These are phyloP conservation scores for Raddia distichophylla DNA, from an alignment of 176 grass and related monocot species.

Conservation along the genomic window DNA sequence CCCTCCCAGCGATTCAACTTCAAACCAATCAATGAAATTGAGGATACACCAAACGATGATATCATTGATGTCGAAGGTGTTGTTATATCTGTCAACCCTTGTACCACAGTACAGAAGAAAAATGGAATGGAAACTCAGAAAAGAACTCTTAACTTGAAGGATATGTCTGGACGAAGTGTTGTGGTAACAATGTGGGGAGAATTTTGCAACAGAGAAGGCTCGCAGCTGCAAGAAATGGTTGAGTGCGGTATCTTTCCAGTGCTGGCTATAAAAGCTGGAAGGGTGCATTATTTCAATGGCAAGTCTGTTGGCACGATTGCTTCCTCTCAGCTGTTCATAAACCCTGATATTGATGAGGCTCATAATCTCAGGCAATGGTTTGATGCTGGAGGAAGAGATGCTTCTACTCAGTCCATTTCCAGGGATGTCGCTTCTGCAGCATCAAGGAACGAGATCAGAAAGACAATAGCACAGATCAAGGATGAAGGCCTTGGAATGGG, in stretches of 20 bases:
- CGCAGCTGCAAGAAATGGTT: conserved; percentile 66
- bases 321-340: conserved; percentile 76
- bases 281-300: conserved; percentile 90
- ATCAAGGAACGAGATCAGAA: conserved; percentile 69
- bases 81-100: conserved; percentile 79
- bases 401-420: conserved; percentile 79
- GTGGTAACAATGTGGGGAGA: conserved; percentile 97
- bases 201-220: conserved; percentile 93
- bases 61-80: conserved; percentile 85
- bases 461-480: conserved; percentile 76
- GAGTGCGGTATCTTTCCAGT: conserved; percentile 61
- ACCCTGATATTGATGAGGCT: conserved; percentile 81
- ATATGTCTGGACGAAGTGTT: conserved; percentile 82
- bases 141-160: conserved; percentile 77
- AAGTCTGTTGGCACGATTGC: conserved; percentile 94
- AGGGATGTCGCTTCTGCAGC: conserved; percentile 64
- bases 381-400: conserved; percentile 76
- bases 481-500: conserved; percentile 83
- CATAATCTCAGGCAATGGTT: conserved; percentile 79
- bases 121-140: conserved; percentile 94
- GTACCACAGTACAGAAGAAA: conserved; percentile 77
- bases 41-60: conserved; percentile 67
- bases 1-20: conserved; percentile 85
- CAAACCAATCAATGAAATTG: conserved; percentile 74
- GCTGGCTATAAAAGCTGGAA: conserved; percentile 86